Conservation (phyloP, 805 yeast genomes). For the Metschnikowia similis region DNA sequence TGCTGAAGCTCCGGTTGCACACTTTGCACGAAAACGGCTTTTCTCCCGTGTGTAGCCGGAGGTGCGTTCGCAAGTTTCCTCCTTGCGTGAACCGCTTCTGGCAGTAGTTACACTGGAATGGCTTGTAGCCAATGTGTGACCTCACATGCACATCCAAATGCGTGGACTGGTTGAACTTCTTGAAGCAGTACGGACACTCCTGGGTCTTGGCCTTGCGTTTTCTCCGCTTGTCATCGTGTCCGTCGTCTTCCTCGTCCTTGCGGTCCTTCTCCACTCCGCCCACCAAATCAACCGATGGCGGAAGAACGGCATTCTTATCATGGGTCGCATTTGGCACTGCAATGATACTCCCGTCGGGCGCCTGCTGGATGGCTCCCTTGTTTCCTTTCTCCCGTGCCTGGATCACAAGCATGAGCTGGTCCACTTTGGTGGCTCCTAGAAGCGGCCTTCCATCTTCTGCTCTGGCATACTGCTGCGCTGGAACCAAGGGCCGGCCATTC, state of each 20-base stretch:
- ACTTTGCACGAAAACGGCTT: constrained; percentile 79
- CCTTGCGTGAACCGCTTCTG: constrained; percentile 85
- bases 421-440: constrained; percentile 84
- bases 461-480: constrained; percentile 44
- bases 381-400: constrained; percentile 82
- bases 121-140: constrained; percentile 82
- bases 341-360: constrained; percentile 65
- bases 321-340: constrained; percentile 31
- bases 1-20: constrained; percentile 74
- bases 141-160: constrained; percentile 87
- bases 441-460: constrained; percentile 65
- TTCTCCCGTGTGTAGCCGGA: constrained; percentile 86
- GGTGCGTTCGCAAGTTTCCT: constrained; percentile 82
- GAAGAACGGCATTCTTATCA: constrained; percentile 43
- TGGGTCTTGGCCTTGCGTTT: constrained; percentile 46
- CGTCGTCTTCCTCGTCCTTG: constrained; percentile 19
- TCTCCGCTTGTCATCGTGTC: constrained; percentile 17
- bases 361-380: constrained; percentile 57
- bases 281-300: constrained; percentile 55
- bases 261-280: constrained; percentile 75
- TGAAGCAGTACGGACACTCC: constrained; percentile 73
- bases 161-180: constrained; percentile 82
- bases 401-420: constrained; percentile 84
- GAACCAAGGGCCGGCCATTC: constrained; percentile 29
- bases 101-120: constrained; percentile 75